phyloP scores from a whole-genome alignment of 257 asterid species.

The Asclepias syriaca region DNA sequence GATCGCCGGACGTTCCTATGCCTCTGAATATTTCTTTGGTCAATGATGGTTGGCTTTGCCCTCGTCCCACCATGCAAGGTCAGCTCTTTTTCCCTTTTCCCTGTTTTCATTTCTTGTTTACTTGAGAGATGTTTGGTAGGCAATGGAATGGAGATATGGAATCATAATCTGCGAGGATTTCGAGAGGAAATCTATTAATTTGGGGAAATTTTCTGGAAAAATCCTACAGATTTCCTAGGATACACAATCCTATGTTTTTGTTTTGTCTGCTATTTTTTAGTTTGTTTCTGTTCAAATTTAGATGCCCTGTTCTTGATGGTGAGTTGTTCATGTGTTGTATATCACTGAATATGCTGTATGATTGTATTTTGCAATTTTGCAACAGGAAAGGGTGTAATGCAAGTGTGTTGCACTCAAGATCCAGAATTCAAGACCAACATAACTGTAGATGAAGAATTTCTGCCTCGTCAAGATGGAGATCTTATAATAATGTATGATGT shows the following conservation, averaged over 20 bases:
- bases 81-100: not conserved
- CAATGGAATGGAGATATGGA: not conserved
- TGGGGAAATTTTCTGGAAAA: not conserved
- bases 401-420: constrained; percentile 68
- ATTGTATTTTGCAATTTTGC: not conserved
- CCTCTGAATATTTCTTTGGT: constrained; percentile 60
- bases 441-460: constrained; percentile 48
- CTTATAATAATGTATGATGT: constrained; percentile 80
- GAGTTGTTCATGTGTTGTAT: not conserved
- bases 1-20: constrained; percentile 51
- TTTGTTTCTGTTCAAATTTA: not conserved
- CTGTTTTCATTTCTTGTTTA: not conserved
- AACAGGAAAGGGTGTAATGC: constrained; percentile 63
- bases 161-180: not conserved
- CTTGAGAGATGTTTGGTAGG: not conserved
- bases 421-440: constrained; percentile 35
- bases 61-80: constrained; percentile 63
- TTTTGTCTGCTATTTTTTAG: not conserved
- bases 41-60: constrained; percentile 80
- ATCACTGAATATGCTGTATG: not conserved
- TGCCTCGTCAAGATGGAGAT: constrained; percentile 70
- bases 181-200: not conserved
- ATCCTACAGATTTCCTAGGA: not conserved
- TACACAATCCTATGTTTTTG: not conserved
- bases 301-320: not conserved